Evolutionary conservation across 148 eudicot species (phyloP), one percentile per base, ranked within the genome.

Genomic region (Silene conica): DNA sequence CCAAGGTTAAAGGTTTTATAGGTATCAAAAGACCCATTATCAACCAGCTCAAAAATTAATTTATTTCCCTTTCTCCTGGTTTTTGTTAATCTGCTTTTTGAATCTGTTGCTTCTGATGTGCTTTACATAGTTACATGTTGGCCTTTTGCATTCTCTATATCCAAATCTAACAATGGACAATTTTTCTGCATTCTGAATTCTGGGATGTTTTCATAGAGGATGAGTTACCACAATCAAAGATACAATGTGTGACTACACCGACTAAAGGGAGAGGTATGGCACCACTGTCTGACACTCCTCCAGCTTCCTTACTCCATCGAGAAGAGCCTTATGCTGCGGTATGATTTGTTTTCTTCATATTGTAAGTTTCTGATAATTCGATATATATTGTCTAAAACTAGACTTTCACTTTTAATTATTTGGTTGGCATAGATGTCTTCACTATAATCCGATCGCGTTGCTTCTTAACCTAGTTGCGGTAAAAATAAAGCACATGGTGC

Each of bases 241-340:
- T 90, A 41, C 80, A 84, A 18, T 87, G 90, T 80, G 77, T 86
- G 46, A 80, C 84, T 52, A 86, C 92, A 70, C 76, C 86, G 79
- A 73, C 79, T 58, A 92, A 90, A 80, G 98, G 98, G 75, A 88
- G 96, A 79, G 97, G 96, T 68, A 88, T 95, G 89, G 70, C 82
- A 72, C 78, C 92, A 79, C 21, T 67, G 72, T 56, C 23, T 50
- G 92, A 90, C 74, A 73, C 90, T 77, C 83, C 87, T 73, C 71
- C 80, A 63, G 78, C 86, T 69, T 85, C 96, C 79, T 79, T 95
- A 80, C 73, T 95, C 81, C 93, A 87, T 69, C 75, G 56, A 22
- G 98, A 95, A 84, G 93, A 90, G 77, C 93, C 98, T 43, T 88
- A 88, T 84, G 93, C 92, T 77, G 93, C 89, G 90, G 98, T 95